Conservation (phyloP, 176 grass and related monocot species). For the Urochloa ruziziensis region DNA sequence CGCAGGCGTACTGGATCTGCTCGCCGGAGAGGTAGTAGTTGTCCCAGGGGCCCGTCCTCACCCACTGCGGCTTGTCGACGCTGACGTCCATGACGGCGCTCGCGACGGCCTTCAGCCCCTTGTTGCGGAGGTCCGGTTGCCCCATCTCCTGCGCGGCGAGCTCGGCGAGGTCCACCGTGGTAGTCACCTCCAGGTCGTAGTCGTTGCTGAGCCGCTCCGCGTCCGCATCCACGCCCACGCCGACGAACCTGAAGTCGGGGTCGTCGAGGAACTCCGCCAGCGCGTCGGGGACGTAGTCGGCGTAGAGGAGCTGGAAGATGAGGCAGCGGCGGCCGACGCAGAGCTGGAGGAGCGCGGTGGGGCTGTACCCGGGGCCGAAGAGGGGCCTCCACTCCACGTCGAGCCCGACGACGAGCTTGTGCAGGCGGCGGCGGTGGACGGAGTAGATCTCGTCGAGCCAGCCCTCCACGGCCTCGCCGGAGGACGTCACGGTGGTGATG, state of each 20-base stretch:
- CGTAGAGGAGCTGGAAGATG: neutral
- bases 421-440: too few species aligned
- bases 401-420: too few species aligned
- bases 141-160: too few species aligned
- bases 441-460: neutral
- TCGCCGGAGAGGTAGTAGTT: neutral
- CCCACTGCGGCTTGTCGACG: slow-evolving; percentile 24
- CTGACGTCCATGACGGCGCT: slow-evolving; percentile 12
- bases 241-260: too few species aligned
- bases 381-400: too few species aligned
- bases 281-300: neutral
- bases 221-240: too few species aligned
- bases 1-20: slow-evolving; percentile 49
- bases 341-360: too few species aligned
- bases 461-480: slow-evolving; percentile 19
- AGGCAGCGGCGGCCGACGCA: neutral
- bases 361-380: too few species aligned
- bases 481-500: slow-evolving; percentile 36
- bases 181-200: too few species aligned
- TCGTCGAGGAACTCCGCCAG: neutral
- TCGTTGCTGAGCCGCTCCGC: too few species aligned
- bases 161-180: too few species aligned
- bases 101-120: slow-evolving; percentile 30
- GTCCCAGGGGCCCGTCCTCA: slow-evolving; percentile 34
- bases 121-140: slow-evolving; percentile 23